Evolutionary conservation across 1,139 yeast species (phyloP).

Genomic region (Hansenula lynferdii): DNA sequence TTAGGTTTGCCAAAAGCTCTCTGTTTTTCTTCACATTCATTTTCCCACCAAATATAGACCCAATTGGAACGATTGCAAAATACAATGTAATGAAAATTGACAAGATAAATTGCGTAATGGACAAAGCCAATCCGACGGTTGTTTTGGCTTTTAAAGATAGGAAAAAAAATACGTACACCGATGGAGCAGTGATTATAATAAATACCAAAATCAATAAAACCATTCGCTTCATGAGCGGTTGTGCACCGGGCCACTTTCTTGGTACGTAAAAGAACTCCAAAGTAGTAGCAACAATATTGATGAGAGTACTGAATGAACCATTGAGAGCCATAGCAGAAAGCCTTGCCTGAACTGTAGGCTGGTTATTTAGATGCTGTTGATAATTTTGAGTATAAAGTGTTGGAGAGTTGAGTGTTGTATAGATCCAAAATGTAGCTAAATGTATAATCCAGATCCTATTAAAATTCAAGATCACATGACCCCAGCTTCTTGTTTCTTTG

Average conservation of each 20-base stretch:
- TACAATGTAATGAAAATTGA: constrained; percentile 40
- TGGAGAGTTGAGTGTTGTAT: constrained; percentile 48
- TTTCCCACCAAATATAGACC: constrained; percentile 34
- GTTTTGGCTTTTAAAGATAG: constrained; percentile 32
- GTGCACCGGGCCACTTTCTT: constrained; percentile 51
- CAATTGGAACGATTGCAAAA: constrained; percentile 42
- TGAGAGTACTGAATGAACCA: constrained; percentile 42
- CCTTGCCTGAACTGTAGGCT: constrained; percentile 42
- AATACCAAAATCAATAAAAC: constrained; percentile 29
- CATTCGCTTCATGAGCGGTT: constrained; percentile 35
- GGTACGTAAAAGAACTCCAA: constrained; percentile 49
- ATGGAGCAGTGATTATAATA: constrained; percentile 33
- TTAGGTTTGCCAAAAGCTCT: constrained; percentile 29
- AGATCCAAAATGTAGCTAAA: constrained; percentile 54
- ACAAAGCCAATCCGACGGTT: constrained; percentile 31
- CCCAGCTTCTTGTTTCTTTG: constrained; percentile 54
- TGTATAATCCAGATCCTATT: constrained; percentile 63
- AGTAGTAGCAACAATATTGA: constrained; percentile 38
- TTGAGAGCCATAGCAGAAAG: constrained; percentile 48
- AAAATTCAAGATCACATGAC: constrained; percentile 51
- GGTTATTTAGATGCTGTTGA: constrained; percentile 38
- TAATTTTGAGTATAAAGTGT: constrained; percentile 50
- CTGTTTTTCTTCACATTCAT: constrained; percentile 23
- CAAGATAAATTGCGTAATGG: constrained; percentile 40
- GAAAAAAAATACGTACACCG: constrained; percentile 33